Evolutionary conservation across 371 early-diverging fungal genomes (phyloP).

Genomic region (Catenaria anguillulae): DNA sequence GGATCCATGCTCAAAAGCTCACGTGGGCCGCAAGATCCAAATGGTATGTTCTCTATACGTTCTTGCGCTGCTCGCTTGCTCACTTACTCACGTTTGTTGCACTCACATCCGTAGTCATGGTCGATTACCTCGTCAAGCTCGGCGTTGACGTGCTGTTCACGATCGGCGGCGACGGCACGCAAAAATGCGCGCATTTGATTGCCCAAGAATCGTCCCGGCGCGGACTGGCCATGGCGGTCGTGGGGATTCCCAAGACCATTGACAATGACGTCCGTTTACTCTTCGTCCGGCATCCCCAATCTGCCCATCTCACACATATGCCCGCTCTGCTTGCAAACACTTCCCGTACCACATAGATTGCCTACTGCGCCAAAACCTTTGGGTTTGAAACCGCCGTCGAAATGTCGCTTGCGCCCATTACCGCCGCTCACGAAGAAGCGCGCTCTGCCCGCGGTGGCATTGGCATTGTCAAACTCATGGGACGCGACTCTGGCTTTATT

Average conservation of each 20-base stretch:
- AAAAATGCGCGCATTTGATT: conserved; percentile 15
- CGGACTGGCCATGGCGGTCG: conserved; percentile 11
- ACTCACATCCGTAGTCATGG: conserved; percentile 9
- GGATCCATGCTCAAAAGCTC: conserved; percentile 10
- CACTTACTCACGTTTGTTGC: too few relatives aligned
- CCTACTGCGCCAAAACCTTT: conserved; percentile 17
- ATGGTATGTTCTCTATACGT: neutral
- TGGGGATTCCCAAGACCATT: conserved; percentile 19
- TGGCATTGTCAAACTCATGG: conserved; percentile 23
- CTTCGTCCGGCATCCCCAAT: too few relatives aligned
- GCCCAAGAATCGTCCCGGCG: conserved; percentile 9
- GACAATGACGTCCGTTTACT: too few relatives aligned
- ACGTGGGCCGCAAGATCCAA: conserved; percentile 7
- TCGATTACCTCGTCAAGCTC: conserved; percentile 13
- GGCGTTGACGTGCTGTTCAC: conserved; percentile 16
- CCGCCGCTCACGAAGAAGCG: conserved; percentile 20
- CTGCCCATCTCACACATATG: too few relatives aligned
- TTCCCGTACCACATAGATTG: too few relatives aligned
- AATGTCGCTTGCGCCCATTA: conserved; percentile 13
- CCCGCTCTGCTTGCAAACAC: too few relatives aligned
- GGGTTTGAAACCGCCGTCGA: conserved; percentile 21
- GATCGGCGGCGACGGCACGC: conserved; percentile 22
- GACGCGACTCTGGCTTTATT: conserved; percentile 19
- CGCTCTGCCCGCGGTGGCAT: conserved; percentile 15
- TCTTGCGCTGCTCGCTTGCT: neutral